These are phyloP conservation scores for Arthroderma sp. DNA, from an alignment of 2,329 filamentous ascomycete species.

Conservation along the genomic window DNA sequence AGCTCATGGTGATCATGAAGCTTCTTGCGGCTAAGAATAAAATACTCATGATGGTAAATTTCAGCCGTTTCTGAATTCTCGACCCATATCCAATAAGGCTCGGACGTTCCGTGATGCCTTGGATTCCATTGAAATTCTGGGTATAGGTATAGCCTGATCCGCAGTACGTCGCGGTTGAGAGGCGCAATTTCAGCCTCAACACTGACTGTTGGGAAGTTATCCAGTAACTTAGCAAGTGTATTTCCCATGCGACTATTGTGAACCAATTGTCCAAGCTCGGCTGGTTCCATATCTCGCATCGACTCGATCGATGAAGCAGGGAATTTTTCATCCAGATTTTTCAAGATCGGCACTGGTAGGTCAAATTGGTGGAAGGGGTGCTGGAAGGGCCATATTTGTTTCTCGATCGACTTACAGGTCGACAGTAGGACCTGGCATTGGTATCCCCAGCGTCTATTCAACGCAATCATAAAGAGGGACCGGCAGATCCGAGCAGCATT, in stretches of 20 bases:
- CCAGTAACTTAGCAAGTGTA: constrained; percentile 65
- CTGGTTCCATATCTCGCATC: constrained; percentile 81
- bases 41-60: constrained; percentile 96
- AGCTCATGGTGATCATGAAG: constrained; percentile 93
- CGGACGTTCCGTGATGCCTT: constrained; percentile 79
- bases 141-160: constrained; percentile 74
- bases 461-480: constrained; percentile 90
- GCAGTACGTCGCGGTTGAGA: constrained; percentile 81
- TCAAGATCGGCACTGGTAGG: constrained; percentile 66
- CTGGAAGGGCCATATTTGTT: constrained; percentile 85
- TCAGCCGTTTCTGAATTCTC: constrained; percentile 96
- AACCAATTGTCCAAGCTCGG: constrained; percentile 80
- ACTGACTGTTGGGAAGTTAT: constrained; percentile 82
- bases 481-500: constrained; percentile 90
- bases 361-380: constrained; percentile 95
- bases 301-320: constrained; percentile 60
- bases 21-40: constrained; percentile 81
- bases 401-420: constrained; percentile 93
- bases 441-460: constrained; percentile 90
- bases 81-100: constrained; percentile 98
- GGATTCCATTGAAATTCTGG: constrained; percentile 95
- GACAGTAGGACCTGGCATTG: constrained; percentile 85
- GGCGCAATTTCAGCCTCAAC: constrained; percentile 93
- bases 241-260: constrained; percentile 81
- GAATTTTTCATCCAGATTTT: constrained; percentile 72